Base-by-base conservation (phyloP, 371 early-diverging fungal species). In the Ordospora pajunii region DNA sequence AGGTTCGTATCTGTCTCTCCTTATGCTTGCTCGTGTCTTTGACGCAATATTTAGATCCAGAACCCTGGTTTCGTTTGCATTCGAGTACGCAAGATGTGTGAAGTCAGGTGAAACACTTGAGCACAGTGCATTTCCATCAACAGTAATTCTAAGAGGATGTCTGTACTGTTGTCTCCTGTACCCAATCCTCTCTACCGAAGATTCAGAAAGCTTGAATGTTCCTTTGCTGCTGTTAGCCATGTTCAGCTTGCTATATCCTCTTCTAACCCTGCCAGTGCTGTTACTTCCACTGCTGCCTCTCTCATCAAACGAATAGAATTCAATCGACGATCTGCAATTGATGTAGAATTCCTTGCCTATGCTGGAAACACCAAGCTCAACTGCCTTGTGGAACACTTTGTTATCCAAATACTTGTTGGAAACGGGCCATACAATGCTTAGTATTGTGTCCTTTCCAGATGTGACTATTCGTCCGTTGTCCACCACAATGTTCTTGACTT, bases 381-480 rank as follows among this genome's bases (percentile, higher is more conserved):
- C 48, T 12, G 44, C 22, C 23, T 42, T 21, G 23, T 78, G 73
- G 50, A 52, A 78, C 9, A 78, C 46, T 48, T 45, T 66, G 27
- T 37, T 51, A 43, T 45, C 42, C 17, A 49, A 22, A 49, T 77
- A 78, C 42, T 51, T 70, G 17, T 67, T 49, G 4, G 51, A 21
- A 11, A 7, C n/a, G 6, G 51, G 44, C 21, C 62, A 45, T 9
- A 48, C 27, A 25, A 46, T 17, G 22, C 58, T 63, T 9, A 78
- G 6, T 5, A 52, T 63, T 3, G 58, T 46, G 44, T 78, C 78
- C 14, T 77, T 45, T 48, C 74, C 74, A 17, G 53, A 64, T 1
- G 74, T 62, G 23, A 73, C 52, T 23, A 73, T 50, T 40, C 62
- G 49, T 12, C 40, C 64, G 46, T 67, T 66, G 25, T 67, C 67